Percentiles rank a stretch among this genome's conserved stretches.
These are phyloP conservation scores for Jackrogersella multiformis DNA, from an alignment of 495 filamentous ascomycete genomes.

Conservation along the genomic window DNA sequence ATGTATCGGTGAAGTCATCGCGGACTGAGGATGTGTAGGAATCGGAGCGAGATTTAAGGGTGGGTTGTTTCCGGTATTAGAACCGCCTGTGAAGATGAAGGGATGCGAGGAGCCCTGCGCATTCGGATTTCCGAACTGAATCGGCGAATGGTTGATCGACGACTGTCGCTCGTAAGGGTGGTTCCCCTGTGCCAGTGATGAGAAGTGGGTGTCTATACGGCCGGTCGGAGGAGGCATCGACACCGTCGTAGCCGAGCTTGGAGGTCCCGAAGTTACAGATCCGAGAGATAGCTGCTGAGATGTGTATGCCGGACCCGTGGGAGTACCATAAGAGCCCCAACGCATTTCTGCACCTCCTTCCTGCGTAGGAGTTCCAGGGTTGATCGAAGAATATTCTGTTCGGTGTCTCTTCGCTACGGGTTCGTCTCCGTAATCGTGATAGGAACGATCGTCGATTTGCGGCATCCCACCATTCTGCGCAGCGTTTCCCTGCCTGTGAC, in stretches of 20 bases:
- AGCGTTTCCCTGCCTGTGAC: conserved; percentile 31
- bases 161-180: conserved; percentile 45
- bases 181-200: conserved; percentile 38
- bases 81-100: conserved; percentile 43
- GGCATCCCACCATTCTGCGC: conserved; percentile 39
- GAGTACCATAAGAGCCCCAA: conserved; percentile 39
- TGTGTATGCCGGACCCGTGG: conserved; percentile 32
- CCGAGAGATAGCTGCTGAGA: conserved; percentile 39
- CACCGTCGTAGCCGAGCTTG: conserved; percentile 39
- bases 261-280: conserved; percentile 44
- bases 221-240: conserved; percentile 46
- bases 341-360: conserved; percentile 44
- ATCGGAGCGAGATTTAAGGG: conserved; percentile 47
- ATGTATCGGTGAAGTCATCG: conserved; percentile 44
- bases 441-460: conserved; percentile 42
- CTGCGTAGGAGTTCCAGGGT: conserved; percentile 36
- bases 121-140: conserved; percentile 38
- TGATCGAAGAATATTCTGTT: conserved; percentile 39
- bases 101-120: conserved; percentile 40
- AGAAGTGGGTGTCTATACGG: conserved; percentile 46
- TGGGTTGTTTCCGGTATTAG: conserved; percentile 36
- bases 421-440: conserved; percentile 44
- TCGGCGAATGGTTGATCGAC: conserved; percentile 45
- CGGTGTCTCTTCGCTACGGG: conserved; percentile 44
- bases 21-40: conserved; percentile 38